Conservation (phyloP, 2,329 filamentous ascomycete species). For the Bisporella sp. region DNA sequence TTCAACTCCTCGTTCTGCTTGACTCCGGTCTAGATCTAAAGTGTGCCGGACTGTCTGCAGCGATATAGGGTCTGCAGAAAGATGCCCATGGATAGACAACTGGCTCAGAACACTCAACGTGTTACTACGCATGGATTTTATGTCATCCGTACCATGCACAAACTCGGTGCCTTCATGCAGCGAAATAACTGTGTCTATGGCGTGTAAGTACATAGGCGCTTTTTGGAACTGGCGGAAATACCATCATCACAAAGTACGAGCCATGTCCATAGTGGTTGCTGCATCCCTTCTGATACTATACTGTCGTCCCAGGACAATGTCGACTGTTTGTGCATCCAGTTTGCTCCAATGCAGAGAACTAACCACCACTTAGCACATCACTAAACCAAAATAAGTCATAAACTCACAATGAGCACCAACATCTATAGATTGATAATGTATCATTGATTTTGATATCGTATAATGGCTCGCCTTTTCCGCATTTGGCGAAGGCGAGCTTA, state of each 20-base stretch:
- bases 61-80: slow-evolving; percentile 19
- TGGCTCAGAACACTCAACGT: slow-evolving; percentile 54
- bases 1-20: slow-evolving; percentile 32
- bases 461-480: slow-evolving; percentile 25
- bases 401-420: slow-evolving; percentile 55
- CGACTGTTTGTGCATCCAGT: slow-evolving; percentile 46
- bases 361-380: slow-evolving; percentile 13
- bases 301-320: slow-evolving; percentile 24
- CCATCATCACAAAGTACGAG: slow-evolving; percentile 60
- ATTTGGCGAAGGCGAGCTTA: background rate
- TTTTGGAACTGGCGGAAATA: slow-evolving; percentile 18
- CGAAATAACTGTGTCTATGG: slow-evolving; percentile 57
- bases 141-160: slow-evolving; percentile 24
- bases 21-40: slow-evolving; percentile 23
- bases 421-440: slow-evolving; percentile 70
- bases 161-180: slow-evolving; percentile 52
- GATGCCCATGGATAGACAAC: slow-evolving; percentile 45
- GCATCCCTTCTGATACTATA: slow-evolving; percentile 26
- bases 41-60: slow-evolving; percentile 24
- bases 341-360: slow-evolving; percentile 68
- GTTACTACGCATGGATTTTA: slow-evolving; percentile 41
- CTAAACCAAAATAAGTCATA: background rate
- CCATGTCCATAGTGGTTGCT: slow-evolving; percentile 62
- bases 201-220: no score
- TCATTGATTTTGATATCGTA: slow-evolving; percentile 60